Conservation (phyloP, 768 basidiomycete genomes). For the Neoboletus subvelutipes region DNA sequence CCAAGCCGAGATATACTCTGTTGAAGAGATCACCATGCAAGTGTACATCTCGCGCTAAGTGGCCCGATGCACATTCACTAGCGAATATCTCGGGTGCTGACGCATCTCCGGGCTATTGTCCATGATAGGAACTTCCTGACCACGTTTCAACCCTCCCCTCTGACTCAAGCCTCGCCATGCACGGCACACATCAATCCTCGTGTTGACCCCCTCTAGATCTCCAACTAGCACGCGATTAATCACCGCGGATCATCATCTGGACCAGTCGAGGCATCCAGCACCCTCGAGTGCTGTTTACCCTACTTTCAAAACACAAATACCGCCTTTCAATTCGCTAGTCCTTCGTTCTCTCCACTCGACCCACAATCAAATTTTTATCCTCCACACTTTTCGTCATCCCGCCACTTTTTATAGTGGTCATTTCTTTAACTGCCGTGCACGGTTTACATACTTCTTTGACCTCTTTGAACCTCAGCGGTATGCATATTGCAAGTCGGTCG, state of each 20-base stretch:
- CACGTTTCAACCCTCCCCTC: slow-evolving; percentile 15
- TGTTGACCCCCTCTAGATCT: slow-evolving; percentile 11
- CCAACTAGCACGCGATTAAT: slow-evolving; percentile 16
- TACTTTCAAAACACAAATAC: slow-evolving; percentile 18
- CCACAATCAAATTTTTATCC: not conserved
- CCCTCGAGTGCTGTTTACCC: not conserved
- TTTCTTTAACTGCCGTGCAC: not conserved
- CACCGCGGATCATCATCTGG: slow-evolving; percentile 20
- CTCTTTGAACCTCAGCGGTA: slow-evolving; percentile 8
- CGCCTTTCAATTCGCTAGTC: not conserved
- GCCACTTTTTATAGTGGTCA: not conserved
- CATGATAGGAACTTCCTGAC: slow-evolving; percentile 7
- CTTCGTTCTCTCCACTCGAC: not conserved
- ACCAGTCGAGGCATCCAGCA: slow-evolving; percentile 13
- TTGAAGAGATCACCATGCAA: not conserved
- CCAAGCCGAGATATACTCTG: not conserved
- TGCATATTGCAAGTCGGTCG: slow-evolving; percentile 3
- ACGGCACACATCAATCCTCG: slow-evolving; percentile 13
- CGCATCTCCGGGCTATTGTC: not conserved
- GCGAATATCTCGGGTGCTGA: not conserved
- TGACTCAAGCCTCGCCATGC: slow-evolving; percentile 3
- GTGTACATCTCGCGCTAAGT: not conserved
- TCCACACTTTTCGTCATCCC: not conserved
- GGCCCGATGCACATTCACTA: not conserved
- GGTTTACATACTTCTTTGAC: not conserved